Percentiles rank a stretch among this genome's conserved stretches.
Conservation (phyloP, 202 grass and related monocot genomes). For the Schoenoplectus triqueter region DNA sequence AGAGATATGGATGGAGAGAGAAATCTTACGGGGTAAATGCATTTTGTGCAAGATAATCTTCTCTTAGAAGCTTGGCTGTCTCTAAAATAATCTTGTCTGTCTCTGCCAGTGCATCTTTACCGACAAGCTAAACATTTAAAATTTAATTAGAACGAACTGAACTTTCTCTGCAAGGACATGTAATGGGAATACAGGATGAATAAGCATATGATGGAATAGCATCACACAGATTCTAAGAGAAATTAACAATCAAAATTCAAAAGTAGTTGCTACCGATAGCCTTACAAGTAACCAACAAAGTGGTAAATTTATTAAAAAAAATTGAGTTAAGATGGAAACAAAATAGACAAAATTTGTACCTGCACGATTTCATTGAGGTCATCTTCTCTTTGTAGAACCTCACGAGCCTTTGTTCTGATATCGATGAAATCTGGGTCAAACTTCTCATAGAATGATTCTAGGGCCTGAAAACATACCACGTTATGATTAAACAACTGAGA, state of each 20-base stretch:
- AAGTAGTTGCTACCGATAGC: background rate
- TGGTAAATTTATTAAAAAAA: background rate
- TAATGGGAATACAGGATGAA: background rate
- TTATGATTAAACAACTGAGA: conserved; percentile 12
- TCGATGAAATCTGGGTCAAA: conserved; percentile 87
- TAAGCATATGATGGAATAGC: background rate
- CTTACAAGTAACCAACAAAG: conserved; percentile 1
- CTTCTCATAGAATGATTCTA: conserved; percentile 81
- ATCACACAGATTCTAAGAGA: background rate
- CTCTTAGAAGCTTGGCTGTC: conserved; percentile 81
- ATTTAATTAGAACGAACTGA: conserved; percentile 12
- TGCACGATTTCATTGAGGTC: conserved; percentile 98
- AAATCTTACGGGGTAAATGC: conserved; percentile 81
- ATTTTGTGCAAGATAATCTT: conserved; percentile 88
- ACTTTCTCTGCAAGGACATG: background rate
- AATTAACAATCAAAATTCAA: background rate
- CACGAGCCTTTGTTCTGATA: conserved; percentile 94
- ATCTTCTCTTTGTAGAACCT: conserved; percentile 90
- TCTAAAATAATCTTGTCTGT: conserved; percentile 81
- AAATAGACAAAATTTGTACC: conserved; percentile 52
- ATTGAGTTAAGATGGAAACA: background rate
- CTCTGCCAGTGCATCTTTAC: conserved; percentile 89
- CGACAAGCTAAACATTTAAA: conserved; percentile 66
- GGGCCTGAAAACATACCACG: conserved; percentile 51
- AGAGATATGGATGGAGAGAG: background rate